Evolutionary conservation across 768 basidiomycete genomes (phyloP).

Genomic region (Hypholoma fasciculare): DNA sequence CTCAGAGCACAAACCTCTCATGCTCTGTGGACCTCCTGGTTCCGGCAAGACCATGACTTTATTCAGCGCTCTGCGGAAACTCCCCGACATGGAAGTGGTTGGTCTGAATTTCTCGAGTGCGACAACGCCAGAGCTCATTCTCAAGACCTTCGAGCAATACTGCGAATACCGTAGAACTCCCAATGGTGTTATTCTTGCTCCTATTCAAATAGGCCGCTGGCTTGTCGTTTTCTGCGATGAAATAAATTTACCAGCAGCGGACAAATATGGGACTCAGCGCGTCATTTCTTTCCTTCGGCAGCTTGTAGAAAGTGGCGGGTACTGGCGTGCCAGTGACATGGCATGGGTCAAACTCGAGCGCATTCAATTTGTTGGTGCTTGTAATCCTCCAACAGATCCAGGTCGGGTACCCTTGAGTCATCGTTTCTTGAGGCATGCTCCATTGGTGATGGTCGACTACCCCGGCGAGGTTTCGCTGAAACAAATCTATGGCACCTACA

Average conservation of each 20-base stretch:
- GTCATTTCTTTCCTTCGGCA: conserved; percentile 99
- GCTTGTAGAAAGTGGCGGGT: conserved; percentile 92
- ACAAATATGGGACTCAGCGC: conserved; percentile 98
- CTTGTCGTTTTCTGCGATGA: conserved; percentile 99
- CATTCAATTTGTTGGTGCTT: conserved; percentile 99
- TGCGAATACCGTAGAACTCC: conserved; percentile 99
- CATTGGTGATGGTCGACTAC: conserved; percentile 98
- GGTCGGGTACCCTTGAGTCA: conserved; percentile 98
- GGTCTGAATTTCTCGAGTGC: conserved; percentile 99
- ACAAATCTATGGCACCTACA: conserved; percentile 98
- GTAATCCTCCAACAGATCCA: conserved; percentile 98
- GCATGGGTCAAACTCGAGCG: conserved; percentile 97
- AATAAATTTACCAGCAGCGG: conserved; percentile 94
- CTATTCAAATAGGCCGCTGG: conserved; percentile 95
- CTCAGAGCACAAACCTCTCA: conserved; percentile 96
- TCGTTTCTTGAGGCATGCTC: conserved; percentile 96
- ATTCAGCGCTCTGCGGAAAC: conserved; percentile 94
- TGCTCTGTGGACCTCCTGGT: conserved; percentile 99
- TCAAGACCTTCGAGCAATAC: conserved; percentile 99
- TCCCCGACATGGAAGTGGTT: conserved; percentile 98
- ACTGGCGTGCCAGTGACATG: conserved; percentile 93
- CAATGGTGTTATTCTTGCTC: conserved; percentile 94
- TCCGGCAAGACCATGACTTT: conserved; percentile 99
- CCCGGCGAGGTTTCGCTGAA: conserved; percentile 96
- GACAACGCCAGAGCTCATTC: conserved; percentile 94